Evolutionary conservation across 2,329 filamentous ascomycete genomes (phyloP), one percentile per base, ranked within the genome.

Genomic region (Neonectria punicea): DNA sequence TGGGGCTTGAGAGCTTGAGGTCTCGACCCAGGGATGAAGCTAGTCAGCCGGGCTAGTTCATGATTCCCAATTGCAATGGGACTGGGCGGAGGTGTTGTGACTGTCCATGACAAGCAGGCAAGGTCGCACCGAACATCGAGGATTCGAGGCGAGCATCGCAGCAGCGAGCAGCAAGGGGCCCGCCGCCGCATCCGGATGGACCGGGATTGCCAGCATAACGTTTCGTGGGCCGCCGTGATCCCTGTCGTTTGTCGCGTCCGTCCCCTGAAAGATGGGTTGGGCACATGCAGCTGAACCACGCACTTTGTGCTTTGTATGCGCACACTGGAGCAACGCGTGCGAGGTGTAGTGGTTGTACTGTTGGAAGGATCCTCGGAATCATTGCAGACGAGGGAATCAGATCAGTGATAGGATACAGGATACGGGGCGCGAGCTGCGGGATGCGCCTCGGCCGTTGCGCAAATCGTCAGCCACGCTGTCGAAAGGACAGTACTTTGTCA

Each of bases 161-260:
- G 11, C 28, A 6, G 25, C 25, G 34, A 60, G 56, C 41, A n/a
- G 51, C 56, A 62, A 55, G 47, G 56, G 44, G 49, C 51, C 54
- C 61, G 64, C 69, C 64, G 69, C 56, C 58, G 28, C 71, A 73
- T 73, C 71, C 70, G 71, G 62, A 62, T 59, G 36, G 65, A 22
- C 63, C 66, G 66, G 59, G 58, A 55, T 56, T 46, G 59, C 54
- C 59, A 62, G 55, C 54, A 43, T 39, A 49, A 49, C 58, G 53
- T 62, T 58, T 63, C 53, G 53, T 50, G 43, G 43, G 43, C 53
- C 49, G 30, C 49, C 56, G 16, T 36, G 34, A 47, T 25, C 58
- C 58, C 44, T 56, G 58, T 53, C 39, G 62, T 32, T 28, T 54
- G 54, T 51, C 49, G 58, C 53, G 58, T 66, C 53, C 53, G 58